Conservation (phyloP, 805 yeast species). For the Starmerella tilneyi region DNA sequence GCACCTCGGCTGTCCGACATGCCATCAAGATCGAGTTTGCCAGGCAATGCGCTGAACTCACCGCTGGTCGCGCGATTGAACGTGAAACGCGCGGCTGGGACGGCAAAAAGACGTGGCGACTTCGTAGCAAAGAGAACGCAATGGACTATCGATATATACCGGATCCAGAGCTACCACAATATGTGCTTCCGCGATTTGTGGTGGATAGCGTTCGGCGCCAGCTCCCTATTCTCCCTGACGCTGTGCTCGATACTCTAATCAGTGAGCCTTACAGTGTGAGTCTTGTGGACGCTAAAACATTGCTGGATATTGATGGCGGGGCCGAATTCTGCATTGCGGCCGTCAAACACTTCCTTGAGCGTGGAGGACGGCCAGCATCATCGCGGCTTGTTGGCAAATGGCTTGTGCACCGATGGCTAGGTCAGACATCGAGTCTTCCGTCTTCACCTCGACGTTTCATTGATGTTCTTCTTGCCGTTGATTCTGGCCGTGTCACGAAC, state of each 20-base stretch:
- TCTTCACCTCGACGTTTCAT: constrained; percentile 39
- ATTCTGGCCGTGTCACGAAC: constrained; percentile 42
- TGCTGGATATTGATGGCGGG: constrained; percentile 41
- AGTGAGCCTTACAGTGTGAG: constrained; percentile 45
- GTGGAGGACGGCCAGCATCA: constrained; percentile 23
- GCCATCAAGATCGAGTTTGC: constrained; percentile 64
- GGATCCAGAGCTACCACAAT: constrained; percentile 72
- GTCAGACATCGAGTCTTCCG: constrained; percentile 47
- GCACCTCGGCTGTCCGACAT: constrained; percentile 63
- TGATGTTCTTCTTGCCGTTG: constrained; percentile 45
- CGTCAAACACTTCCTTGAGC: constrained; percentile 27
- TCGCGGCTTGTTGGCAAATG: constrained; percentile 53
- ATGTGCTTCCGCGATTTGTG: constrained; percentile 40
- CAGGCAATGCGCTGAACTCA: constrained; percentile 51
- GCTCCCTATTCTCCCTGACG: constrained; percentile 54
- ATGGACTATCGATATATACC: constrained; percentile 91
- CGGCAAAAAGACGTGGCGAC: constrained; percentile 54
- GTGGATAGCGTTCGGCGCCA: constrained; percentile 34
- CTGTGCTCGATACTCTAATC: constrained; percentile 39
- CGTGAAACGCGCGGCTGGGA: constrained; percentile 89
- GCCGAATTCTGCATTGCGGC: constrained; percentile 34
- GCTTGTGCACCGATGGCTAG: constrained; percentile 72
- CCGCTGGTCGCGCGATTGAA: constrained; percentile 32
- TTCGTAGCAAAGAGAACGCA: constrained; percentile 69
- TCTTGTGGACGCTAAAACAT: constrained; percentile 63